Conservation (phyloP, 2,329 filamentous ascomycete genomes). For the Colletotrichum godetiae region DNA sequence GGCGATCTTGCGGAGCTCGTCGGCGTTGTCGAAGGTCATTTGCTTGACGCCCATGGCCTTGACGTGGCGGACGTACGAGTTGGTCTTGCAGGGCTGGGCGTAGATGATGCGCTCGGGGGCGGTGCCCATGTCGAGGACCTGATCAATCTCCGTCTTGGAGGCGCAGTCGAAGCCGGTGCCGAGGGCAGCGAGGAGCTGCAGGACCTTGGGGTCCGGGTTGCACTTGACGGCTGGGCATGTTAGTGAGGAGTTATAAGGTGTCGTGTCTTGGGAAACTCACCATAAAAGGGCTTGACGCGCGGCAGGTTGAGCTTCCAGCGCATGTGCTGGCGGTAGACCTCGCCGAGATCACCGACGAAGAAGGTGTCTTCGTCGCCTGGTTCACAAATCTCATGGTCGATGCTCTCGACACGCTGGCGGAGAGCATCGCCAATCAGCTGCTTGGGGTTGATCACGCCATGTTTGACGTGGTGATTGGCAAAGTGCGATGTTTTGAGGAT, state of each 20-base stretch:
- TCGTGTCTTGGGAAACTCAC: conserved; percentile 59
- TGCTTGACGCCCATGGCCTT: conserved; percentile 87
- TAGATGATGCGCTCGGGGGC: conserved; percentile 96
- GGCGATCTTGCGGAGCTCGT: conserved; percentile 98
- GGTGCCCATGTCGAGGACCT: conserved; percentile 85
- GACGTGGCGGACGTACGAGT: conserved; percentile 95
- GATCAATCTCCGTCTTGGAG: conserved; percentile 96
- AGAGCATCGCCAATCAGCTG: conserved; percentile 88
- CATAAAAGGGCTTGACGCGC: conserved; percentile 96
- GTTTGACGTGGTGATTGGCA: conserved; percentile 52
- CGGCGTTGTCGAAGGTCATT: conserved; percentile 99
- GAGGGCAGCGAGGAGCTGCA: conserved; percentile 86
- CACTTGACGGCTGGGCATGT: conserved; percentile 86
- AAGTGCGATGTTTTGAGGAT: conserved; percentile 57
- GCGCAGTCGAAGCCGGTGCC: conserved; percentile 98
- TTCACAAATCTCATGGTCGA: conserved; percentile 89
- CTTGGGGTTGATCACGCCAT: conserved; percentile 68
- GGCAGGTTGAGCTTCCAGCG: conserved; percentile 96
- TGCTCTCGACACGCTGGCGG: conserved; percentile 82
- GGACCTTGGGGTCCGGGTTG: conserved; percentile 91
- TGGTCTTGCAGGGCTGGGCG: conserved; percentile 99
- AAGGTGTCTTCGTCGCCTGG: conserved; percentile 97
- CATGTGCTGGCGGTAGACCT: conserved; percentile 98
- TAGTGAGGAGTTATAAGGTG: no score
- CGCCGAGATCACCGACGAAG: conserved; percentile 97